These are phyloP conservation scores for Discostella pseudostelligera DNA, from an alignment of 108 stramenopile species.

Conservation along the genomic window DNA sequence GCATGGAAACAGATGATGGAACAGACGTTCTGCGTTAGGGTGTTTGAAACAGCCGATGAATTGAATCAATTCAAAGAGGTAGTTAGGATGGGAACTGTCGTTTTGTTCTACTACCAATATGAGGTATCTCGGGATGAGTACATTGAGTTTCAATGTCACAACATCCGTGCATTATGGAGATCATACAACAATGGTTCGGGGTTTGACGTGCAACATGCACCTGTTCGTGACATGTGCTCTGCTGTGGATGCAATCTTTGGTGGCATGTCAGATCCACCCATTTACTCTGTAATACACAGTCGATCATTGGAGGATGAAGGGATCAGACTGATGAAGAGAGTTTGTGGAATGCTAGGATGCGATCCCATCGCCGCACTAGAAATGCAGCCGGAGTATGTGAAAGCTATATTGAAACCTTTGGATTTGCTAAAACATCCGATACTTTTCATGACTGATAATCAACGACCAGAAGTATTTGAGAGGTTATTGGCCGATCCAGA, in stretches of 20 bases:
- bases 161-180: constrained; percentile 32
- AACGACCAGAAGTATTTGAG: constrained; percentile 20
- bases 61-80: constrained; percentile 6
- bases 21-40: constrained; percentile 20
- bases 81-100: constrained; percentile 9
- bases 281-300: constrained; percentile 35
- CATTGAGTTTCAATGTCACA: constrained; percentile 27
- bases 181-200: constrained; percentile 36
- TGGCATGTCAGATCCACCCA: not conserved
- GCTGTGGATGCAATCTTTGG: constrained; percentile 3
- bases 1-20: not conserved
- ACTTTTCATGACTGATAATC: constrained; percentile 40
- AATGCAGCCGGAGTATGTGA: constrained; percentile 45
- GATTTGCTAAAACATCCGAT: constrained; percentile 39
- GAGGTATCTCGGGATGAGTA: constrained; percentile 15
- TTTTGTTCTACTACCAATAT: constrained; percentile 17
- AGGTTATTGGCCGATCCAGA: constrained; percentile 30
- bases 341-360: constrained; percentile 14
- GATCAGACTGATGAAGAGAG: not conserved
- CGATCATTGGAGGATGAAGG: constrained; percentile 4
- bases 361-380: constrained; percentile 40
- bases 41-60: constrained; percentile 14
- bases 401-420: constrained; percentile 33
- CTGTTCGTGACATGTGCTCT: constrained; percentile 3
- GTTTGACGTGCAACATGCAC: not conserved